A percentile compares a stretch with the other conserved stretches of the same genome.
phyloP scores from a whole-genome alignment of 371 early-diverging fungal genomes.

The Saksenaea vasiformis region DNA sequence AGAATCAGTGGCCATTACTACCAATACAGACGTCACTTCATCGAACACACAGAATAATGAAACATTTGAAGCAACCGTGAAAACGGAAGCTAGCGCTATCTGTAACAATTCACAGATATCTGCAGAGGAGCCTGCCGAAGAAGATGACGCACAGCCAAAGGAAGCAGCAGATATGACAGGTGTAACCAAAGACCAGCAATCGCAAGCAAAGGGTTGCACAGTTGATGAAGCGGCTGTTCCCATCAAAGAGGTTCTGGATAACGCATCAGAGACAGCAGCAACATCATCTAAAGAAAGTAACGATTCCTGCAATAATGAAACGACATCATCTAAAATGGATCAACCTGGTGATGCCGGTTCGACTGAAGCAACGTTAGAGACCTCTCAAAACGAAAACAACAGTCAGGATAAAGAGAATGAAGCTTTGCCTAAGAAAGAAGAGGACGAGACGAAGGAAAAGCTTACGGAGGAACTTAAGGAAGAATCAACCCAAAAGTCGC shows the following conservation, averaged over 20 bases:
- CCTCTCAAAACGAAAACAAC: background rate
- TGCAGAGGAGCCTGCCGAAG: background rate
- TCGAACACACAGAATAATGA: background rate
- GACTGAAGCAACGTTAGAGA: background rate
- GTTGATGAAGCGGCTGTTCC: too few species aligned
- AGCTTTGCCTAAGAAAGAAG: background rate
- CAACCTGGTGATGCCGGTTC: too few species aligned
- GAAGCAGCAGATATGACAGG: background rate
- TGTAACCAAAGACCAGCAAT: too few species aligned
- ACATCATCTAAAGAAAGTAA: too few species aligned
- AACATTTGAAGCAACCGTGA: slow-evolving; percentile 3
- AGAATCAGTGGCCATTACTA: background rate
- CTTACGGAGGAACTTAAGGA: too few species aligned
- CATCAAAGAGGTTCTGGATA: too few species aligned
- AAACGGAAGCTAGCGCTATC: background rate
- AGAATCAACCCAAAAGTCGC: too few species aligned
- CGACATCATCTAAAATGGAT: too few species aligned
- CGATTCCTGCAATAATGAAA: too few species aligned
- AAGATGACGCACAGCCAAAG: background rate
- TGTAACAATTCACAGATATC: background rate
- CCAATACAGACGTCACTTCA: too few species aligned
- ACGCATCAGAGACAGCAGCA: too few species aligned
- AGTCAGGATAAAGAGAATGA: background rate
- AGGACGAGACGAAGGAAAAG: background rate
- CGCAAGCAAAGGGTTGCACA: too few species aligned